Evolutionary conservation across 2,329 filamentous ascomycete genomes (phyloP).

Genomic region (Remersonia thermophila): DNA sequence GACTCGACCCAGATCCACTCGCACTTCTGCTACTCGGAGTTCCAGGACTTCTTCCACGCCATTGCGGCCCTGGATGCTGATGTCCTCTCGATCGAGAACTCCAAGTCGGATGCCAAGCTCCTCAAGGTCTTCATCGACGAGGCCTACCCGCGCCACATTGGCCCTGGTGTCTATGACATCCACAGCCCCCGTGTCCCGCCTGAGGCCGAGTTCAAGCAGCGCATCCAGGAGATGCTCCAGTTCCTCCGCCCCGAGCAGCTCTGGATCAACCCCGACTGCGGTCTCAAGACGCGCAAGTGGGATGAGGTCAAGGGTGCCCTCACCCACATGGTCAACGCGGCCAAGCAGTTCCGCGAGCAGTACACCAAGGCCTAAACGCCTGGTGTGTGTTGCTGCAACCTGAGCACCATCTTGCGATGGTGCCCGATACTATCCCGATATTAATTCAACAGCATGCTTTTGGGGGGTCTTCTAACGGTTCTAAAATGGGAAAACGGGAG

Average conservation of each 20-base stretch:
- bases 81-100: constrained; percentile 99
- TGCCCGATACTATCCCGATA: constrained; percentile 15
- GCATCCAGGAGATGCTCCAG: constrained; percentile 94
- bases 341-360: constrained; percentile 92
- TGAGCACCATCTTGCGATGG: constrained; percentile 8
- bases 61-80: constrained; percentile 96
- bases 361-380: constrained; percentile 37
- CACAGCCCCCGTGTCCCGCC: constrained; percentile 95
- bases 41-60: constrained; percentile 99
- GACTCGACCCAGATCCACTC: constrained; percentile 99
- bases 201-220: constrained; percentile 96
- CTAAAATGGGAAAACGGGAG: constrained; percentile 16
- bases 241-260: constrained; percentile 81
- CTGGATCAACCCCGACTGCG: constrained; percentile 99
- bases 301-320: constrained; percentile 95
- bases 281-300: constrained; percentile 98
- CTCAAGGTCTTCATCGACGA: constrained; percentile 97
- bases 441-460: constrained; percentile 21
- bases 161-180: constrained; percentile 99
- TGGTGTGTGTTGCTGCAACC: constrained; percentile 1
- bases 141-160: constrained; percentile 95
- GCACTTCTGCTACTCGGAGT: constrained; percentile 99
- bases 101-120: constrained; percentile 99
- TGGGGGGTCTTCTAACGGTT: constrained; percentile 17
- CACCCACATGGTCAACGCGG: constrained; percentile 93